Conservation (phyloP, 1,284 basidiomycete species). For the Ustilago bromivora region DNA sequence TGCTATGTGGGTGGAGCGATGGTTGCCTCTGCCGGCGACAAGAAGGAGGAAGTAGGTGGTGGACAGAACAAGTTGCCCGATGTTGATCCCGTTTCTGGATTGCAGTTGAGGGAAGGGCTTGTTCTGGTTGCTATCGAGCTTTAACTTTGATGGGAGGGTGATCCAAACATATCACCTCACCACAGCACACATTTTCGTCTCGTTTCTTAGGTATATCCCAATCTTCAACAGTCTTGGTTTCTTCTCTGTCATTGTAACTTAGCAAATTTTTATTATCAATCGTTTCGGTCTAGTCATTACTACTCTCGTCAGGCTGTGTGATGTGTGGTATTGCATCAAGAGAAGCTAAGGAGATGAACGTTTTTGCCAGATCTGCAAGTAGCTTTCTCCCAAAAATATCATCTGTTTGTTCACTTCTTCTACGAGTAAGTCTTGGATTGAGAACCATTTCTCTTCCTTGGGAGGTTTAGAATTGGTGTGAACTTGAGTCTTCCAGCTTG, state of each 20-base stretch:
- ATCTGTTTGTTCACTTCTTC: conserved; percentile 95
- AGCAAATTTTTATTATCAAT: not conserved
- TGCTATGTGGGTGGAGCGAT: conserved; percentile 64
- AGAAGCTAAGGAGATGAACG: not conserved
- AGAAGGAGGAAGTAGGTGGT: conserved; percentile 3
- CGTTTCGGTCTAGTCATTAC: conserved; percentile 7
- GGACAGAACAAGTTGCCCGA: conserved; percentile 15
- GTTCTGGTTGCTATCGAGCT: conserved; percentile 53
- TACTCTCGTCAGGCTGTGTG: not conserved
- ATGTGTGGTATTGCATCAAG: not conserved
- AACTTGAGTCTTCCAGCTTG: conserved; percentile 92
- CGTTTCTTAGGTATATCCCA: conserved; percentile 28
- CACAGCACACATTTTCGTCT: not conserved
- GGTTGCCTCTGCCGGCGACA: conserved; percentile 32
- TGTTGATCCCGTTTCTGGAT: conserved; percentile 30
- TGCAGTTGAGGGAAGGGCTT: conserved; percentile 30
- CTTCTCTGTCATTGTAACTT: conserved; percentile 15
- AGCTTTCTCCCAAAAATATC: conserved; percentile 96
- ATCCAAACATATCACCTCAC: conserved; percentile 19
- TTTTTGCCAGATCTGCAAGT: conserved; percentile 74
- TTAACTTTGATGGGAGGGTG: conserved; percentile 2
- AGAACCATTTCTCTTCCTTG: conserved; percentile 85
- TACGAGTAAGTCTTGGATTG: conserved; percentile 96
- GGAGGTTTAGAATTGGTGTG: conserved; percentile 71
- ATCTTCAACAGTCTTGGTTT: conserved; percentile 34